phyloP scores from a whole-genome alignment of 441 rosid species.

The Gossypium trilobum region DNA sequence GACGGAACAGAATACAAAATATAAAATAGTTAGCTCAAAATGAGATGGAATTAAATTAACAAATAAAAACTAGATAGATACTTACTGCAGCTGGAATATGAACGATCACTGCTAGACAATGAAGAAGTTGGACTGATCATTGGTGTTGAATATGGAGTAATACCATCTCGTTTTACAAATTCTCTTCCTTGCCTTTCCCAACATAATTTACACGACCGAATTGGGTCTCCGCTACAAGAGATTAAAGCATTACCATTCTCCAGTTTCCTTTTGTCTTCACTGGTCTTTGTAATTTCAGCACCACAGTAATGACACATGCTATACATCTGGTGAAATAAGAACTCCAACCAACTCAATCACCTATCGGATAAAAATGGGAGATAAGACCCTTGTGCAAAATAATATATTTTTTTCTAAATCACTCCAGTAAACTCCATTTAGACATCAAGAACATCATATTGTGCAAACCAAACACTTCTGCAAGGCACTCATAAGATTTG shows the following conservation, averaged over 20 bases:
- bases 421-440: neutral
- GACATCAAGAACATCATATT: neutral
- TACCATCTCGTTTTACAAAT: constrained; percentile 21
- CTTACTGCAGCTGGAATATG: constrained; percentile 59
- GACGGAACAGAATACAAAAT: constrained; percentile 12
- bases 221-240: constrained; percentile 23
- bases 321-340: constrained; percentile 26
- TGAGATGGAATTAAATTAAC: neutral
- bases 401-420: neutral
- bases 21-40: constrained; percentile 18
- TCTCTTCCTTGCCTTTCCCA: constrained; percentile 35
- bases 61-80: constrained; percentile 14
- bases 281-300: constrained; percentile 20
- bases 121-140: constrained; percentile 57
- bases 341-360: constrained; percentile 13
- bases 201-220: constrained; percentile 40
- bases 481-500: neutral
- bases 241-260: constrained; percentile 24
- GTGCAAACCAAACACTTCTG: neutral
- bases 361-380: constrained; percentile 14
- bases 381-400: constrained; percentile 1
- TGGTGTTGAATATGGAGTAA: constrained; percentile 31
- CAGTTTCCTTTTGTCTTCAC: constrained; percentile 23
- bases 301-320: constrained; percentile 49
- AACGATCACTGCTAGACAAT: constrained; percentile 55